Conservation (phyloP, 371 early-diverging fungal species). For the Chytridiales sp. region DNA sequence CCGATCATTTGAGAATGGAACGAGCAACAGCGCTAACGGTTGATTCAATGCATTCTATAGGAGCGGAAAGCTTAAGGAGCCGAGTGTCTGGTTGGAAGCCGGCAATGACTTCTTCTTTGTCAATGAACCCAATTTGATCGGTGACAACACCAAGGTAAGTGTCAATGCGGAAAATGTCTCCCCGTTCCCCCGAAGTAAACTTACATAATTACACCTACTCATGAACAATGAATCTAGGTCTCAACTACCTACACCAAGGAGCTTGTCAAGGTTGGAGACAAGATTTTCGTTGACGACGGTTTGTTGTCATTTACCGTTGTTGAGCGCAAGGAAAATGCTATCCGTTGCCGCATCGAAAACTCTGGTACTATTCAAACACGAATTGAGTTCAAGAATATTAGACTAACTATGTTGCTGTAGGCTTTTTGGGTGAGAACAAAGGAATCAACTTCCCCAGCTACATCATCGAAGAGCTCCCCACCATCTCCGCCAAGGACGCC, state of each 20-base stretch:
- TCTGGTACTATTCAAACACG: slow-evolving; percentile 28
- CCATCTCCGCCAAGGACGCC: slow-evolving; percentile 55
- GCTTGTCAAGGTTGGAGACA: slow-evolving; percentile 46
- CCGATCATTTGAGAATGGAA: too few species aligned
- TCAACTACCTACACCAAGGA: slow-evolving; percentile 51
- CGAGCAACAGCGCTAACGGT: too few species aligned
- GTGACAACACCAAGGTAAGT: slow-evolving; percentile 48
- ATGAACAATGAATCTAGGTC: slow-evolving; percentile 16
- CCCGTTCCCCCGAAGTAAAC: neutral
- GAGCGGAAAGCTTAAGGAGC: slow-evolving; percentile 42
- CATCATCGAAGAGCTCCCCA: slow-evolving; percentile 48
- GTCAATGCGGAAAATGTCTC: neutral
- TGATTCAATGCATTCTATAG: slow-evolving; percentile 12
- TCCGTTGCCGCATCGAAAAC: slow-evolving; percentile 44
- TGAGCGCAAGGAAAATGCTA: slow-evolving; percentile 42
- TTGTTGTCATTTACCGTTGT: slow-evolving; percentile 51
- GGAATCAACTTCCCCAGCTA: slow-evolving; percentile 60
- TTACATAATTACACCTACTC: neutral
- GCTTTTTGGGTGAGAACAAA: slow-evolving; percentile 50
- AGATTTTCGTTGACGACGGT: slow-evolving; percentile 58
- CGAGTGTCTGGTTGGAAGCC: slow-evolving; percentile 38
- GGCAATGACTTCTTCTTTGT: slow-evolving; percentile 53
- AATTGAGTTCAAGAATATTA: neutral
- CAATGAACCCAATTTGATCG: slow-evolving; percentile 48
- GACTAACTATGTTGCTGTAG: slow-evolving; percentile 12